Evolutionary conservation across 2,329 filamentous ascomycete species (phyloP).

Genomic region (Hypoxylon sp.): DNA sequence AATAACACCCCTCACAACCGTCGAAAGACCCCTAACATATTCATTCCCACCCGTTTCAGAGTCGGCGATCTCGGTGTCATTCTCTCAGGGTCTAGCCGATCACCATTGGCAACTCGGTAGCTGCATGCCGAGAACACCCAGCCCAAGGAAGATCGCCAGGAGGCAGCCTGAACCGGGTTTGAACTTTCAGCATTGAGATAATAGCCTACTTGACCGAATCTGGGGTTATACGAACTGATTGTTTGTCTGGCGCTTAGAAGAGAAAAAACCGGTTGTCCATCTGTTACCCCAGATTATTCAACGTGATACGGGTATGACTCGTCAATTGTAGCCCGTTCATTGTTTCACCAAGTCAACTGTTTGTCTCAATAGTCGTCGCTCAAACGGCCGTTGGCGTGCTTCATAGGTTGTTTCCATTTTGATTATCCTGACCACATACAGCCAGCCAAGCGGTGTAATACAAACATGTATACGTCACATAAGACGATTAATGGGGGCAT

Average conservation of each 20-base stretch:
- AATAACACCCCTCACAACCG: neutral
- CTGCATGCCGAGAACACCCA: slow-evolving; percentile 5
- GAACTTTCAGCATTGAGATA: slow-evolving; percentile 1
- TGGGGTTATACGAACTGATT: slow-evolving; percentile 14
- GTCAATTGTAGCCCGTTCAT: neutral
- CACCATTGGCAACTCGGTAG: slow-evolving; percentile 16
- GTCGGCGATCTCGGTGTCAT: slow-evolving; percentile 40
- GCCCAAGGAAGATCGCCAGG: slow-evolving; percentile 24
- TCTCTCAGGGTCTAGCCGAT: slow-evolving; percentile 25
- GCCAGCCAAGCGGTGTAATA: slow-evolving; percentile 16
- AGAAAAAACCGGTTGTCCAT: neutral
- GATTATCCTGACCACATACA: slow-evolving; percentile 6
- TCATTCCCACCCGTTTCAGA: slow-evolving; percentile 40
- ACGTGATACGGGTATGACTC: neutral
- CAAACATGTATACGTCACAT: slow-evolving; percentile 31
- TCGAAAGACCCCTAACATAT: slow-evolving; percentile 12
- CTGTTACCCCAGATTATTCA: slow-evolving; percentile 30
- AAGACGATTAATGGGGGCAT: slow-evolving; percentile 15
- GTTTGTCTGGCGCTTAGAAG: slow-evolving; percentile 16
- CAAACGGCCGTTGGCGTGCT: neutral
- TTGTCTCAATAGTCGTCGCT: slow-evolving; percentile 11
- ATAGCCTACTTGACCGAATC: slow-evolving; percentile 25
- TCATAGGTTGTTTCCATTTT: slow-evolving; percentile 10
- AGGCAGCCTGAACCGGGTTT: slow-evolving; percentile 6
- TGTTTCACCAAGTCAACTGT: slow-evolving; percentile 22